These are phyloP conservation scores for Leishmania tarentolae DNA, from an alignment of 208 protist genomes.

Conservation along the genomic window DNA sequence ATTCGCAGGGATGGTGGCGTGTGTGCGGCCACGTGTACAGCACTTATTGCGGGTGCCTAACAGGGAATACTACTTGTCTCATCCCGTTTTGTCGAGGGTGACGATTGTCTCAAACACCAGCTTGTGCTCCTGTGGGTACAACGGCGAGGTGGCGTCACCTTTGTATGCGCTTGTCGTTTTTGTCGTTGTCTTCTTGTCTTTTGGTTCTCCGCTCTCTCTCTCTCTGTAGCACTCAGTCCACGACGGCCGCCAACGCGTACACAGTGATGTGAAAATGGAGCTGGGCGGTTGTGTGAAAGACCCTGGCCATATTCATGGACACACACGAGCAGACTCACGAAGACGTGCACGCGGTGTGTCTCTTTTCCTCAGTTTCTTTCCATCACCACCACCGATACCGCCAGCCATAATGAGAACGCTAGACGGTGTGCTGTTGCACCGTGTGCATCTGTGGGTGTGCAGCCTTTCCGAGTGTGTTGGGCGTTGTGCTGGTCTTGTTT, in stretches of 20 bases:
- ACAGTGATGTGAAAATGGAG: neutral
- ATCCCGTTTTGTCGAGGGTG: neutral
- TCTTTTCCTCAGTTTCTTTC: neutral
- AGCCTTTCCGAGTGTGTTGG: too few relatives aligned
- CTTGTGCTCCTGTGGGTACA: neutral
- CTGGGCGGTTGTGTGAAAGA: neutral
- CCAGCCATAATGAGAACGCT: too few relatives aligned
- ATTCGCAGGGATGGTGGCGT: neutral
- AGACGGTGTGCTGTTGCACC: too few relatives aligned
- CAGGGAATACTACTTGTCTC: neutral
- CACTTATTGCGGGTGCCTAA: neutral
- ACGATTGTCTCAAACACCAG: neutral
- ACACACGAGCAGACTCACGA: neutral
- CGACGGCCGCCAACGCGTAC: too few relatives aligned
- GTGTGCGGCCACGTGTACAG: neutral
- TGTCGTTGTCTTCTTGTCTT: neutral
- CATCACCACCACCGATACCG: too few relatives aligned
- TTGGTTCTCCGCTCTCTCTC: too few relatives aligned
- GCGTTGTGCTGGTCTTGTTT: neutral
- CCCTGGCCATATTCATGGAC: neutral
- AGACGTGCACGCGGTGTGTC: neutral
- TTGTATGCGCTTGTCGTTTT: neutral
- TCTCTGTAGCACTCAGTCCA: too few relatives aligned
- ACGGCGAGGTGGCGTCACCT: neutral
- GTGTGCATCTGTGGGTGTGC: too few relatives aligned